Evolutionary conservation across 768 basidiomycete species (phyloP), one percentile per base, ranked within the genome.

Genomic region (Macrolepiota dolichaula): DNA sequence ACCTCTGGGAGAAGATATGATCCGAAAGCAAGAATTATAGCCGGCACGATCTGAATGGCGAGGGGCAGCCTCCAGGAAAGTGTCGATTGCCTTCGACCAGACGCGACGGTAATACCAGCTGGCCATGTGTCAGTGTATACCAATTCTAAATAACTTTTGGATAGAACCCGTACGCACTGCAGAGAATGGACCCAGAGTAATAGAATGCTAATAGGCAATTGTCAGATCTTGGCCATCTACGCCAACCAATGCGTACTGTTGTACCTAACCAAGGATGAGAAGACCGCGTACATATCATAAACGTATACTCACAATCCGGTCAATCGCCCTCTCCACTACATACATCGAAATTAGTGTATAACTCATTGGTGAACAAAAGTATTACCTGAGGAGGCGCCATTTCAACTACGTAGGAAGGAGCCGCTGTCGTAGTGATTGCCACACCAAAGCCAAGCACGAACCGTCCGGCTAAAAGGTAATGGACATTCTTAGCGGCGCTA

Each of bases 381-480:
- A 67, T 47, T 63, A 76, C 77, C 64, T 82, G 81, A 17, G 83
- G 82, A 49, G 85, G 85, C 12, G 82, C 80, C 69, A 86, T 82
- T 69, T 87, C 85, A 19, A 81, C 79, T 9, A 80, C 79, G 67
- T 85, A 85, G 15, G 80, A 70, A 4, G 78, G 76, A 2, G 77
- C 76, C 1, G 78, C 78, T 9, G 76, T 78, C 17, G 78, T 75
- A 4, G 74, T 73, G 13, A 81, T 78, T 3, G 79, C 72, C 15
- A 85, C 81, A 61, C 83, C 81, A 64, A 83, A 80, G 29, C 84
- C 84, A 38, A 85, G 74, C 44, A 84, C 71, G 64, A 82, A 81
- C 25, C 82, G 71, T 47, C 83, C 85, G 19, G 71, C 81, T 38
- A 85, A 73, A 55, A 86, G 79, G 63, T 84, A 83, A 4, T 71